phyloP scores from a whole-genome alignment of 2,329 filamentous ascomycete species.

The Venturia oleaginea region DNA sequence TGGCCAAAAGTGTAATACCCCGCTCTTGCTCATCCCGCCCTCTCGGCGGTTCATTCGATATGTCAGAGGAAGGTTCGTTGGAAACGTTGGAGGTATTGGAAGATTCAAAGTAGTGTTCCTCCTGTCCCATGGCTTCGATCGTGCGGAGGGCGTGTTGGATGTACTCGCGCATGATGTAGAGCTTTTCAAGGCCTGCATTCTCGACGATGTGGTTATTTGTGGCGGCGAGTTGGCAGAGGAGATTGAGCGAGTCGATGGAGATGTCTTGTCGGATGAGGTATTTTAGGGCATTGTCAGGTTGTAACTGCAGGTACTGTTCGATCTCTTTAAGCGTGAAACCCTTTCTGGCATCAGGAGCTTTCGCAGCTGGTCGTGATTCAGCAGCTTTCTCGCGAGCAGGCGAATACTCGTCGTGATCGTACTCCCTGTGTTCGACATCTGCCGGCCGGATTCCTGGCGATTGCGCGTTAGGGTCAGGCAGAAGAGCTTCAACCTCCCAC shows the following conservation, averaged over 20 bases:
- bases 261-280: not conserved
- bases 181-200: not conserved
- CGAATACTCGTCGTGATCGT: not conserved
- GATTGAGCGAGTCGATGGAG: not conserved
- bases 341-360: not conserved
- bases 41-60: not conserved
- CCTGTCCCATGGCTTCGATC: constrained; percentile 20
- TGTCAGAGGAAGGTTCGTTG: not conserved
- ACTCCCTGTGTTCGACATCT: not conserved
- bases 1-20: constrained; percentile 27
- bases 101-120: not conserved
- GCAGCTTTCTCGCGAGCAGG: not conserved
- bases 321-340: not conserved
- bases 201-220: not conserved
- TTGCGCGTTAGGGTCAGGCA: not conserved
- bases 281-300: not conserved
- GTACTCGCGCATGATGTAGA: constrained; percentile 25
- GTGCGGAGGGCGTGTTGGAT: constrained; percentile 30
- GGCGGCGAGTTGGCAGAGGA: not conserved
- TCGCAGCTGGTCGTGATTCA: not conserved
- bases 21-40: constrained; percentile 29
- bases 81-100: not conserved
- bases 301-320: not conserved
- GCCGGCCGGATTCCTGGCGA: not conserved
- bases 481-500: not conserved